Evolutionary conservation across 1,284 basidiomycete genomes (phyloP), one percentile per base, ranked within the genome.

Genomic region (Trichosporon faecale): DNA sequence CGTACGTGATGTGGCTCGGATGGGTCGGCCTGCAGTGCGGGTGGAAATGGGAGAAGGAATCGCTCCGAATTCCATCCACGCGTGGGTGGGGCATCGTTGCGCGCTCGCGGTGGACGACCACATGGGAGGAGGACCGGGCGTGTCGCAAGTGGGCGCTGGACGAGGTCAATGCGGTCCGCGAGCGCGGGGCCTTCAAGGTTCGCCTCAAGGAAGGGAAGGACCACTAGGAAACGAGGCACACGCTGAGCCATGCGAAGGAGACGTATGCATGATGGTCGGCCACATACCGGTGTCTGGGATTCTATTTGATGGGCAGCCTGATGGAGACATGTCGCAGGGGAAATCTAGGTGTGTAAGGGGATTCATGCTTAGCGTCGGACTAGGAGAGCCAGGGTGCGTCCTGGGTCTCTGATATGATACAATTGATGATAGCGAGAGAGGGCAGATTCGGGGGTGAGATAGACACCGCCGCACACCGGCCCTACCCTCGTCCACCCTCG

Each of bases 41-140:
- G 0, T 98, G 94, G 92, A 85, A 88, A 67, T 86, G 94, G 8
- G 95, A 98, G 80, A 89, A 89, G 73, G 95, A 98, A 80, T 88
- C 86, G 33, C 81, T 98, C 70, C 86, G 96, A 61, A 95, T 98
- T 21, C 95, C 95, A 0, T 93, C 91, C 5, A 68, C 68, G 18
- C 63, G 66, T n/a, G 66, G 69, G 8, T 70, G 69, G 66, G 69
- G 63, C n/a, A 68, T 67, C 23, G 66, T 67, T 4, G 67, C 70
- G 1, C 76, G 79, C 3, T 76, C 75, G 1, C 66, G 82, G 37
- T 82, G 81, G 80, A 72, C 80, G 0, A 73, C 80, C 0, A 73
- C 46, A 16, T 25, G 27, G 6, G 64, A 33, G 12, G 75, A 81
- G 29, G 71, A 77, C 23, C 57, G 70, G 25, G 74, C 71, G 35